Conservation (phyloP, 225 moss, liverwort and hornwort species). For the Asterella californica region DNA sequence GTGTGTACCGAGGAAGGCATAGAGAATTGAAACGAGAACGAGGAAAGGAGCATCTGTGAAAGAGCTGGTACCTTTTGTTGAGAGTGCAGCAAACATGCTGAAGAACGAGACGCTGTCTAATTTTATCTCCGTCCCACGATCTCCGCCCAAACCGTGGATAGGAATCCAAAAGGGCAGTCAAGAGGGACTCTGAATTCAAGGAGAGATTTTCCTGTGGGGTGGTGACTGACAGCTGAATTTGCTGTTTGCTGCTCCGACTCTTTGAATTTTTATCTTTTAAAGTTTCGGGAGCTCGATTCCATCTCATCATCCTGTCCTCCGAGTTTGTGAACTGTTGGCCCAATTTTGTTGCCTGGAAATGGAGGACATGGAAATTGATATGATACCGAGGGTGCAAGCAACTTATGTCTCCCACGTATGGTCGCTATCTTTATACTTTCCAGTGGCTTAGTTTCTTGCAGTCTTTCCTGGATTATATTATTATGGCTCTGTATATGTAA, state of each 20-base stretch:
- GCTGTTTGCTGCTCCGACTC: neutral
- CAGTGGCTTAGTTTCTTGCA: neutral
- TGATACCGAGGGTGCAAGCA: constrained; percentile 34
- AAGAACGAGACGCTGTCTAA: neutral
- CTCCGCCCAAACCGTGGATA: neutral
- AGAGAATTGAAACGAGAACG: neutral
- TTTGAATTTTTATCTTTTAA: neutral
- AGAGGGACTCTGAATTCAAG: neutral
- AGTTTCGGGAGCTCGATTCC: neutral
- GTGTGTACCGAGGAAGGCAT: neutral
- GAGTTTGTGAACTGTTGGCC: neutral
- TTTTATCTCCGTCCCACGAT: no score
- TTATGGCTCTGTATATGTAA: neutral
- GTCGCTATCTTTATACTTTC: neutral
- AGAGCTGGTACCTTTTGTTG: neutral
- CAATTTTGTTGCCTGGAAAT: constrained; percentile 3
- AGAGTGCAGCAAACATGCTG: neutral
- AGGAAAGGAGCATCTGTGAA: neutral
- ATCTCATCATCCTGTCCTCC: neutral
- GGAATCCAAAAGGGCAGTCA: neutral
- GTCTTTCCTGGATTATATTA: neutral
- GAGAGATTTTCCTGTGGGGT: neutral
- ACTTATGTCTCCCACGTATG: constrained; percentile 34
- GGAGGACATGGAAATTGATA: constrained; percentile 38
- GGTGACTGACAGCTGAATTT: neutral